Conservation (phyloP, 2,329 filamentous ascomycete species). For the Aspergillus pseudoviridinutans region DNA sequence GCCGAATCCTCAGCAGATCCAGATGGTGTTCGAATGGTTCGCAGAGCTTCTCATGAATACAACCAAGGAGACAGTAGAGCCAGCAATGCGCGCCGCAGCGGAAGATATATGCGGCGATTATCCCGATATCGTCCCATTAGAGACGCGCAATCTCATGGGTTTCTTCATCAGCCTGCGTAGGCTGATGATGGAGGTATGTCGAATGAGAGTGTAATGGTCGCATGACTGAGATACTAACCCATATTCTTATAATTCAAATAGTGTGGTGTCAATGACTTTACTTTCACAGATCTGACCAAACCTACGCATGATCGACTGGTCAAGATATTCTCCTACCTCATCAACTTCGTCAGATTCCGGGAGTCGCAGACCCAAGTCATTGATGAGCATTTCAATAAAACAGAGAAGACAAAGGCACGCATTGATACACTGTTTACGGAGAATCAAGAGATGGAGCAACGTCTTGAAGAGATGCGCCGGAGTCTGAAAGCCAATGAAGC, state of each 20-base stretch:
- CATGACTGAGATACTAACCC: background rate
- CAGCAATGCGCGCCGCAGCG: conserved; percentile 87
- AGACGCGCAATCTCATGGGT: conserved; percentile 91
- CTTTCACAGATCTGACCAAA: conserved; percentile 85
- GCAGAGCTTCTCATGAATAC: conserved; percentile 90
- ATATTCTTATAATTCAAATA: conserved; percentile 31
- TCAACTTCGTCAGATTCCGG: conserved; percentile 97
- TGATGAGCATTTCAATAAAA: conserved; percentile 89
- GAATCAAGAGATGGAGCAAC: conserved; percentile 81
- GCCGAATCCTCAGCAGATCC: conserved; percentile 88
- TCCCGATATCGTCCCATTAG: conserved; percentile 75
- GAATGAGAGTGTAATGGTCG: background rate
- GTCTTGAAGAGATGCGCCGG: conserved; percentile 73
- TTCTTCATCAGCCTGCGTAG: conserved; percentile 83
- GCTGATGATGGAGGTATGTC: conserved; percentile 63
- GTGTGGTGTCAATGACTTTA: conserved; percentile 91
- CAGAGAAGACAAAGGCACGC: conserved; percentile 76
- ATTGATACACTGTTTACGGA: conserved; percentile 82
- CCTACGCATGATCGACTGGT: conserved; percentile 86
- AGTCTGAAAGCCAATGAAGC: conserved; percentile 77
- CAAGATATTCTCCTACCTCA: conserved; percentile 95
- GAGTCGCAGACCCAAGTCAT: conserved; percentile 87
- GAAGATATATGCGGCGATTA: conserved; percentile 83
- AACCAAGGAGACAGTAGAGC: conserved; percentile 88
- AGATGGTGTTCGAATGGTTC: conserved; percentile 98